Percentiles rank a stretch among this genome's conserved stretches.
phyloP scores from a whole-genome alignment of 495 filamentous ascomycete species.

The Lasiosphaeriaceae sp. region DNA sequence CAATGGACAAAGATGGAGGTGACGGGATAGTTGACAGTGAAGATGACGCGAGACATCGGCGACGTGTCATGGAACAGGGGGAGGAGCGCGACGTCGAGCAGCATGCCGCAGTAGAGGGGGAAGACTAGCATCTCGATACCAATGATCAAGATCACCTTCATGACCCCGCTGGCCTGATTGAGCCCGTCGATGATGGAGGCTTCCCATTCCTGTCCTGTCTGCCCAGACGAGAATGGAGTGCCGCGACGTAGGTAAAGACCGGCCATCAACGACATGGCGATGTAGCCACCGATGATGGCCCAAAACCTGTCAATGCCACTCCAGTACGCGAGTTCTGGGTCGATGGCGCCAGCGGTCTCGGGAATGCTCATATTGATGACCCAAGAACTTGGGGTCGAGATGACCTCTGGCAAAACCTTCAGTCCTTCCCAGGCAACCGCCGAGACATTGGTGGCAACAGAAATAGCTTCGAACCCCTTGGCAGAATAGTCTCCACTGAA shows the following conservation, averaged over 20 bases:
- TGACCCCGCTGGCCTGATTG: constrained; percentile 88
- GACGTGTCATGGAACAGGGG: constrained; percentile 82
- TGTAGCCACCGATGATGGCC: constrained; percentile 78
- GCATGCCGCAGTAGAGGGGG: constrained; percentile 87
- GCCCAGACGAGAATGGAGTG: constrained; percentile 58
- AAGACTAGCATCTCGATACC: constrained; percentile 99
- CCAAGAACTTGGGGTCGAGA: constrained; percentile 38
- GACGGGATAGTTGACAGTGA: constrained; percentile 69
- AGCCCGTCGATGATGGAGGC: constrained; percentile 76
- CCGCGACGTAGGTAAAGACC: constrained; percentile 72
- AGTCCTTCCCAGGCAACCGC: constrained; percentile 12
- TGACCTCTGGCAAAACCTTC: constrained; percentile 10
- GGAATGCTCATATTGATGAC: constrained; percentile 48
- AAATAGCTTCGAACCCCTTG: constrained; percentile 18
- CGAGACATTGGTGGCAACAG: constrained; percentile 3
- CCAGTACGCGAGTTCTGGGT: constrained; percentile 72
- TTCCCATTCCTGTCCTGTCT: constrained; percentile 68
- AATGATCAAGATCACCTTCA: constrained; percentile 98
- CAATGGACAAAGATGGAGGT: constrained; percentile 96
- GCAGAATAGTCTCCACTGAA: constrained; percentile 30
- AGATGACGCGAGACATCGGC: constrained; percentile 67
- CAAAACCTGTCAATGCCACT: constrained; percentile 68
- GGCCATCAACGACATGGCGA: constrained; percentile 67
- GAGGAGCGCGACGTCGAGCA: constrained; percentile 84
- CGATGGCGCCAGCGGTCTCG: constrained; percentile 35